Percentiles rank a stretch among this genome's conserved stretches.
Conservation (phyloP, 228 moss, liverwort and hornwort genomes). For the Sphagnum fallax region DNA sequence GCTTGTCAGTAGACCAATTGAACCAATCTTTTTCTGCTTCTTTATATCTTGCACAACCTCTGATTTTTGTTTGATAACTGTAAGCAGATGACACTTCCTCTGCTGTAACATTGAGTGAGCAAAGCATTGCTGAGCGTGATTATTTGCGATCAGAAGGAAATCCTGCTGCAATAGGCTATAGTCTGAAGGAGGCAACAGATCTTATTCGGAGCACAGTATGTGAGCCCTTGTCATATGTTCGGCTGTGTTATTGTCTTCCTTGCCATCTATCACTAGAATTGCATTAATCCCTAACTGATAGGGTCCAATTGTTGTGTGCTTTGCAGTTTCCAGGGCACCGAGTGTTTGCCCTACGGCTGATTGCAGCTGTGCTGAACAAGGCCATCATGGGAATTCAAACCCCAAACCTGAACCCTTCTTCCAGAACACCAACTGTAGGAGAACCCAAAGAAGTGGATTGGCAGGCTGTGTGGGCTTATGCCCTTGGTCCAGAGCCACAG, state of each 20-base stretch:
- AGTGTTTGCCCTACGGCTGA: constrained; percentile 69
- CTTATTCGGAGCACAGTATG: constrained; percentile 96
- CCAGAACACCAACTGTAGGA: constrained; percentile 10
- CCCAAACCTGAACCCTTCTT: constrained; percentile 21
- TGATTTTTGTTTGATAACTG: too few species aligned
- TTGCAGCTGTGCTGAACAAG: constrained; percentile 73
- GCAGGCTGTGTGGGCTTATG: constrained; percentile 98
- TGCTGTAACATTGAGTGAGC: constrained; percentile 15
- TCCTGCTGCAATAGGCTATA: constrained; percentile 79
- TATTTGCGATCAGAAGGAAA: constrained; percentile 89
- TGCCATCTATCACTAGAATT: neutral
- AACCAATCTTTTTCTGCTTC: too few species aligned
- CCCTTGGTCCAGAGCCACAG: constrained; percentile 86
- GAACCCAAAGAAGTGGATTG: constrained; percentile 59
- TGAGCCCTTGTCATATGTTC: neutral
- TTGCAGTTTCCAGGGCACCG: constrained; percentile 86
- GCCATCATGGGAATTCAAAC: constrained; percentile 60
- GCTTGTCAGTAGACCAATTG: neutral
- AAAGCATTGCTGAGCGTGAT: constrained; percentile 76
- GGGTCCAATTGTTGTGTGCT: neutral
- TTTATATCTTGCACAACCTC: too few species aligned
- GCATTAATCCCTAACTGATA: neutral
- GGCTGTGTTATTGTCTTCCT: neutral
- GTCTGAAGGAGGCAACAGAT: constrained; percentile 64
- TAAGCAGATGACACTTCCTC: constrained; percentile 20